Evolutionary conservation across 306 rosid genomes (phyloP).

Genomic region (Vicia faba): DNA sequence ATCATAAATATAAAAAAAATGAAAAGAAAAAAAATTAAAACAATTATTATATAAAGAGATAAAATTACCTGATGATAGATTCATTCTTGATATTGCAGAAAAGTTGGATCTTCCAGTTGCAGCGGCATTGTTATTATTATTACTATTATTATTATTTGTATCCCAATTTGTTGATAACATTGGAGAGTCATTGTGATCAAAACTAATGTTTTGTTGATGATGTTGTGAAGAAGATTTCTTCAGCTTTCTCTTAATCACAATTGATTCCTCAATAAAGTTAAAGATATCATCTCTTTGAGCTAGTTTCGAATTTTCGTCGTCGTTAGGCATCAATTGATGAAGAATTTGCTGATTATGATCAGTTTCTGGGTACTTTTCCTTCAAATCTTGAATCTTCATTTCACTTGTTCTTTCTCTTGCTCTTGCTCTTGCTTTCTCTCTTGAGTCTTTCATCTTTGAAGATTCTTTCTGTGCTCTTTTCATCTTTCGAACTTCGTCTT

Average conservation of each 20-base stretch:
- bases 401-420: constrained; percentile 68
- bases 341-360: constrained; percentile 43
- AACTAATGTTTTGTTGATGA: constrained; percentile 37
- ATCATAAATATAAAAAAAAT: neutral
- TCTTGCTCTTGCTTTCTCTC: constrained; percentile 75
- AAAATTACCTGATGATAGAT: constrained; percentile 44
- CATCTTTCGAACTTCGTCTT: constrained; percentile 18
- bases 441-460: constrained; percentile 46
- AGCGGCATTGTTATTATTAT: neutral
- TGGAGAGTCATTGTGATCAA: constrained; percentile 41
- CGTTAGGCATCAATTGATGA: constrained; percentile 43
- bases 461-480: constrained; percentile 19
- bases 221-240: constrained; percentile 38
- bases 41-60: neutral
- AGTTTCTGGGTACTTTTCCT: constrained; percentile 42
- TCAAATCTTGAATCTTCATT: constrained; percentile 25
- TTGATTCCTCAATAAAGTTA: constrained; percentile 45
- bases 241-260: constrained; percentile 51
- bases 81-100: constrained; percentile 45
- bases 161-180: constrained; percentile 67
- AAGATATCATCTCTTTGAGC: constrained; percentile 34
- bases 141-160: constrained; percentile 33
- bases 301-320: constrained; percentile 7
- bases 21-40: neutral
- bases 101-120: constrained; percentile 35